These are phyloP conservation scores for Pestalotiopsis sp. DNA, from an alignment of 2,329 filamentous ascomycete species.

Conservation along the genomic window DNA sequence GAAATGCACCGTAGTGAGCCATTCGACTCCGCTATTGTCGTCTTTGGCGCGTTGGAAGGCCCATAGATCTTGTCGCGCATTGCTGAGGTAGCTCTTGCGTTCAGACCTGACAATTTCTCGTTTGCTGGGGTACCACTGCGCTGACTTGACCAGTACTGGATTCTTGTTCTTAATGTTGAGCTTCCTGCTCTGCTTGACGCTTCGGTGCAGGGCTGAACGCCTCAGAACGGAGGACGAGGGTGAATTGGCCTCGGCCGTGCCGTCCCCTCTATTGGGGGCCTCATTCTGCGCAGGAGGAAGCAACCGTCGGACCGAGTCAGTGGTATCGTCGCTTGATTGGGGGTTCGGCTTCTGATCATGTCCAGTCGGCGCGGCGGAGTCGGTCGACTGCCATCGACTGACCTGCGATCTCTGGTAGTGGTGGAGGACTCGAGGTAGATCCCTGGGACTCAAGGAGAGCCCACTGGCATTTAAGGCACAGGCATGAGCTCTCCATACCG, in stretches of 20 bases:
- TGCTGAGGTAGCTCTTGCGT: conserved; percentile 22
- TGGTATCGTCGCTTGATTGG: neutral
- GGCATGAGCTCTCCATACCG: conserved; percentile 30
- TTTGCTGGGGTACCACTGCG: conserved; percentile 18
- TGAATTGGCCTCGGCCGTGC: neutral
- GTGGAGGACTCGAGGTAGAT: conserved; percentile 16
- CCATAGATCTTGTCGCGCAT: conserved; percentile 22
- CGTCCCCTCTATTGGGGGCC: neutral
- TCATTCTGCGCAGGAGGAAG: neutral
- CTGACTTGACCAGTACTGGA: conserved; percentile 18
- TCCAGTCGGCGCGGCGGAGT: neutral
- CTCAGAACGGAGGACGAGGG: conserved; percentile 14
- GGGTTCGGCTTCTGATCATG: neutral
- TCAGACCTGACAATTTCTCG: conserved; percentile 17
- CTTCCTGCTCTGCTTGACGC: conserved; percentile 17
- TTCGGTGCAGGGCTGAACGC: conserved; percentile 14
- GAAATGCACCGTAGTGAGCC: conserved; percentile 24
- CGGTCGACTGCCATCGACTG: neutral
- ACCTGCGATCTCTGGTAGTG: neutral
- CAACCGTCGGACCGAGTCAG: neutral
- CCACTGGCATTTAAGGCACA: conserved; percentile 21
- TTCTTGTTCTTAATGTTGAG: conserved; percentile 8
- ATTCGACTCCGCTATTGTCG: conserved; percentile 16
- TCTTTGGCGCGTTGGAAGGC: conserved; percentile 14
- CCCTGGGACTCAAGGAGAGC: conserved; percentile 31